These are phyloP conservation scores for Acanthamoeba quina DNA, from an alignment of 208 protist species.

Conservation along the genomic window DNA sequence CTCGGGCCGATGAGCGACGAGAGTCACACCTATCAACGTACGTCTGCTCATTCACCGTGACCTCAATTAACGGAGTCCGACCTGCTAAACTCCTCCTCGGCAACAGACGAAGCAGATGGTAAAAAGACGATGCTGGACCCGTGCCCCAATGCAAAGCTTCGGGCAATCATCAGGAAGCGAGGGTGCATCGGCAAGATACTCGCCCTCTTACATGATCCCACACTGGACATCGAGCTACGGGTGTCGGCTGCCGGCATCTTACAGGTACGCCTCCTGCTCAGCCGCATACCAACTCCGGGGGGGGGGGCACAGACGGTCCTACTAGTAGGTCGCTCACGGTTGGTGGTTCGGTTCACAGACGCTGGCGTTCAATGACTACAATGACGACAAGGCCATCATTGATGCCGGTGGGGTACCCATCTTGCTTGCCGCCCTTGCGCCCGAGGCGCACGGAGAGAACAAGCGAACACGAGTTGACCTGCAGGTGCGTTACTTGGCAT, in stretches of 20 bases:
- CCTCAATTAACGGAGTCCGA: neutral
- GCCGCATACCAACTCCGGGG: neutral
- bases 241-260: conserved; percentile 31
- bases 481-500: neutral
- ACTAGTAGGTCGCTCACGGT: neutral
- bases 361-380: conserved; percentile 57
- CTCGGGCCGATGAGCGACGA: neutral
- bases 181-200: conserved; percentile 52
- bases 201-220: neutral
- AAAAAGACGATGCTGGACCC: conserved; percentile 62
- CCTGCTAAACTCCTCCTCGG: neutral
- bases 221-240: conserved; percentile 32
- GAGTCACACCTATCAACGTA: neutral
- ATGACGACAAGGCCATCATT: conserved; percentile 57
- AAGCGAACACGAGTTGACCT: conserved; percentile 38
- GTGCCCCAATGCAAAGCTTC: conserved; percentile 45
- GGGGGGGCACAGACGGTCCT: neutral
- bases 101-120: conserved; percentile 23
- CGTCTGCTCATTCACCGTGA: neutral
- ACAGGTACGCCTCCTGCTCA: neutral
- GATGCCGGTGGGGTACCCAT: conserved; percentile 44
- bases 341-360: neutral
- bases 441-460: neutral
- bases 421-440: neutral
- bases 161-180: conserved; percentile 60